A percentile compares a stretch with the other conserved stretches of the same genome.
Evolutionary conservation across 2,329 filamentous ascomycete species (phyloP).

Genomic region (Scolecobasidium constrictum): DNA sequence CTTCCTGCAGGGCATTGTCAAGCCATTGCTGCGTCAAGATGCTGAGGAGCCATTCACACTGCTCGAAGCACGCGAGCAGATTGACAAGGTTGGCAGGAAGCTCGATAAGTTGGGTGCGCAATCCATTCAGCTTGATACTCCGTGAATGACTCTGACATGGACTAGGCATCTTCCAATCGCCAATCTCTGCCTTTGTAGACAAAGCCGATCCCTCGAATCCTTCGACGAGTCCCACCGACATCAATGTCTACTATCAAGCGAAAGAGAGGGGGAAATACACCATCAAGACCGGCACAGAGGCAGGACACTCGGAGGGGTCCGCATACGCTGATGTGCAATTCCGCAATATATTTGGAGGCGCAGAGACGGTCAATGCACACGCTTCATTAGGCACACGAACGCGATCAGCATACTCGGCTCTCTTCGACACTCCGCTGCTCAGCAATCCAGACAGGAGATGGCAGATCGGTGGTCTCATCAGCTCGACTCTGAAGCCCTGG

Average conservation of each 20-base stretch:
- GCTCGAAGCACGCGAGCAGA: constrained; percentile 62
- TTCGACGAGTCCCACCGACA: constrained; percentile 60
- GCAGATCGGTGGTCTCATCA: constrained; percentile 70
- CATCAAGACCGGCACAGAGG: constrained; percentile 87
- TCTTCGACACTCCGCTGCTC: constrained; percentile 70
- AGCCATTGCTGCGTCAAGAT: constrained; percentile 62
- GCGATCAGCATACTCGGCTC: constrained; percentile 79
- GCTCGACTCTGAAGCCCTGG: constrained; percentile 81
- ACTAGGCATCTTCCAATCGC: constrained; percentile 77
- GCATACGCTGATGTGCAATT: constrained; percentile 80
- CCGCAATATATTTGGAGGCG: constrained; percentile 90
- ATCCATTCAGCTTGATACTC: constrained; percentile 6
- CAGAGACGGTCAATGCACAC: constrained; percentile 78
- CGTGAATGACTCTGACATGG: background rate
- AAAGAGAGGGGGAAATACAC: constrained; percentile 73
- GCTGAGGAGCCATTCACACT: constrained; percentile 62
- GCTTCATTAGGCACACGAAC: constrained; percentile 84
- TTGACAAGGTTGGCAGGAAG: constrained; percentile 61
- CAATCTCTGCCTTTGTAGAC: constrained; percentile 74
- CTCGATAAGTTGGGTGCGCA: constrained; percentile 66
- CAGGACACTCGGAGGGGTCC: constrained; percentile 88
- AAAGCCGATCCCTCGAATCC: constrained; percentile 59
- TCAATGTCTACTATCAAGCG: constrained; percentile 70
- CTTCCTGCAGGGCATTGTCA: constrained; percentile 74
- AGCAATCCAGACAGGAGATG: constrained; percentile 74